phyloP scores from a whole-genome alignment of 2,329 filamentous ascomycete species.

The Monilinia polystroma region DNA sequence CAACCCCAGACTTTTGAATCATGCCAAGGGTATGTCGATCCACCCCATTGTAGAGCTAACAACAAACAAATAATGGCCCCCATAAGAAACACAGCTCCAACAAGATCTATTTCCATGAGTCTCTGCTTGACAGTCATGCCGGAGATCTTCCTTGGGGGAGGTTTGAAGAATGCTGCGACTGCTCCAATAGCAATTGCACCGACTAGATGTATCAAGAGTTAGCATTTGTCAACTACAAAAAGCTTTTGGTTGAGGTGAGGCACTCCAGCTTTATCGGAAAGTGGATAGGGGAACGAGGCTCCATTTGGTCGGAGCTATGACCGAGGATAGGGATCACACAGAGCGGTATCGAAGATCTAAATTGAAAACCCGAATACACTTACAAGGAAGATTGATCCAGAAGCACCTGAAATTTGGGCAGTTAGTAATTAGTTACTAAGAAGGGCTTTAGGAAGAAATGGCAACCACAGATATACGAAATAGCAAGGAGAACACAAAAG shows the following conservation, averaged over 20 bases:
- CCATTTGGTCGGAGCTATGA: not conserved
- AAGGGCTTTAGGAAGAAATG: not conserved
- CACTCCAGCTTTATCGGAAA: not conserved
- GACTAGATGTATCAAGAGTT: slow-evolving; percentile 43
- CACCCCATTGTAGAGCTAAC: slow-evolving; percentile 51
- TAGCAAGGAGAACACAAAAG: not conserved
- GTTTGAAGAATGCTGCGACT: slow-evolving; percentile 47
- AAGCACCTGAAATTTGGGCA: slow-evolving; percentile 30
- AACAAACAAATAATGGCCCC: slow-evolving; percentile 46
- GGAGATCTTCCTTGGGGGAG: slow-evolving; percentile 40
- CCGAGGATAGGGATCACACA: not conserved
- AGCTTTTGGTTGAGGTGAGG: slow-evolving; percentile 24
- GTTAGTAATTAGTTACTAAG: not conserved
- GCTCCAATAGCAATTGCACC: slow-evolving; percentile 44
- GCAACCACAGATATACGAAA: not conserved
- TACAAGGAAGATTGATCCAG: slow-evolving; percentile 43
- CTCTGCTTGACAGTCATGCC: slow-evolving; percentile 40
- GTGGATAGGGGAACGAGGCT: not conserved
- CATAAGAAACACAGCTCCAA: slow-evolving; percentile 50
- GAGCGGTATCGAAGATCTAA: not conserved
- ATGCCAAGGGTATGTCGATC: slow-evolving; percentile 47
- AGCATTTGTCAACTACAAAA: not conserved
- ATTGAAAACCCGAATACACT: not conserved
- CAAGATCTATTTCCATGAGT: slow-evolving; percentile 49
- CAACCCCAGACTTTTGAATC: slow-evolving; percentile 47